Conservation (phyloP, 1,284 basidiomycete species). For the Takashimella tepidaria region DNA sequence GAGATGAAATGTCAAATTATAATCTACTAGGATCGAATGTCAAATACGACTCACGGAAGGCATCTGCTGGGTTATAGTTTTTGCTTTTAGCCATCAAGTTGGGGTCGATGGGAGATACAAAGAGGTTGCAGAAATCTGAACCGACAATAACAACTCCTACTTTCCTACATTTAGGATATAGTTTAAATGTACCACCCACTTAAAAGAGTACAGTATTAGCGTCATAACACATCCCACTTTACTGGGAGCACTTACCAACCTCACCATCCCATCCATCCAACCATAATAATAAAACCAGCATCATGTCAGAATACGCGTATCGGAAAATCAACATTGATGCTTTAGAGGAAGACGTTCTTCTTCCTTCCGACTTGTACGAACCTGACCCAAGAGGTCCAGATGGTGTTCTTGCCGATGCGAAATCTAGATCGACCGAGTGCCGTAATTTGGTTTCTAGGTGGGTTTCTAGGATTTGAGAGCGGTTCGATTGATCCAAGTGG, state of each 20-base stretch:
- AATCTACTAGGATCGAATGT: background rate
- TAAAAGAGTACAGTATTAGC: background rate
- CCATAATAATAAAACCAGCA: slow-evolving; percentile 12
- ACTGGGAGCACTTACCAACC: background rate
- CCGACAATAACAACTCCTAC: background rate
- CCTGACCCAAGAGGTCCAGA: slow-evolving; percentile 74
- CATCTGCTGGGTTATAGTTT: slow-evolving; percentile 75
- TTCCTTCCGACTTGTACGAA: slow-evolving; percentile 79
- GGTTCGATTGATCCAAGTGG: too few relatives aligned
- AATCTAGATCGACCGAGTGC: slow-evolving; percentile 66
- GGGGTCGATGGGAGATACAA: background rate
- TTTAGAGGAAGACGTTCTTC: slow-evolving; percentile 79
- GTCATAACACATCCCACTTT: background rate
- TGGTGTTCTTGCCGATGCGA: slow-evolving; percentile 69
- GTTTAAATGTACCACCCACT: slow-evolving; percentile 8
- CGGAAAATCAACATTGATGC: slow-evolving; percentile 92
- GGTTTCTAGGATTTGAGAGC: slow-evolving; percentile 25
- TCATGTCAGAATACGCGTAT: slow-evolving; percentile 68
- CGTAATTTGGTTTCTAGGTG: slow-evolving; percentile 69
- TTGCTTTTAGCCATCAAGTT: slow-evolving; percentile 73
- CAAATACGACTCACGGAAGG: slow-evolving; percentile 56
- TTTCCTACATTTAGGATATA: background rate
- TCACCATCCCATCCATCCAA: background rate
- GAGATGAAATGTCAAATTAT: slow-evolving; percentile 8
- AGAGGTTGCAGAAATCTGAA: background rate